phyloP scores from a whole-genome alignment of 805 yeast genomes.

The Saccharomycopsis malanga region DNA sequence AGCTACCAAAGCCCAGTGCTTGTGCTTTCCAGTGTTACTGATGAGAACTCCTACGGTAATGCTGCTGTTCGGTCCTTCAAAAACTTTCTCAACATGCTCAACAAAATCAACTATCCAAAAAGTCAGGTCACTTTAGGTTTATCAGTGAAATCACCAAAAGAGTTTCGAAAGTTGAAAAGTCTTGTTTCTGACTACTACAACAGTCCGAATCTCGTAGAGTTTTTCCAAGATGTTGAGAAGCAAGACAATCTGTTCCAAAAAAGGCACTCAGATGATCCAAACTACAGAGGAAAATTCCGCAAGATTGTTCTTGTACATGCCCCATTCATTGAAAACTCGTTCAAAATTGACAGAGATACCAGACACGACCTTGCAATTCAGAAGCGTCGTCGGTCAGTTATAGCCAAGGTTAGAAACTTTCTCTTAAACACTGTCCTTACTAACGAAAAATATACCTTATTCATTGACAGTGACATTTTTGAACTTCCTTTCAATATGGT shows the following conservation, averaged over 20 bases:
- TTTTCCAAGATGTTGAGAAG: neutral
- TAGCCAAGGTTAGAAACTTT: constrained; percentile 27
- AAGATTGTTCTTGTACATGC: constrained; percentile 30
- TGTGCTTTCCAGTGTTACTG: constrained; percentile 12
- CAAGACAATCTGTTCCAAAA: neutral
- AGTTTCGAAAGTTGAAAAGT: constrained; percentile 4
- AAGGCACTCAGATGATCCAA: neutral
- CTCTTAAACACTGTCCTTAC: constrained; percentile 23
- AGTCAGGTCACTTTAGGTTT: constrained; percentile 5
- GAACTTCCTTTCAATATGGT: constrained; percentile 26
- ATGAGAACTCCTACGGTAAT: constrained; percentile 14
- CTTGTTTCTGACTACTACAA: constrained; percentile 8
- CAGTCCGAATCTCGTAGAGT: neutral
- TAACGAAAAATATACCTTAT: constrained; percentile 28
- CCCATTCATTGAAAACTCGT: constrained; percentile 30
- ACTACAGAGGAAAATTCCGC: constrained; percentile 4
- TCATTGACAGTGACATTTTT: constrained; percentile 29
- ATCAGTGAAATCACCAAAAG: constrained; percentile 8
- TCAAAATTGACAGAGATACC: constrained; percentile 18
- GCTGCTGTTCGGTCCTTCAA: constrained; percentile 3
- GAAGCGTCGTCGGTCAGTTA: constrained; percentile 24
- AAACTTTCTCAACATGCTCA: constrained; percentile 9
- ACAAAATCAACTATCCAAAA: constrained; percentile 8
- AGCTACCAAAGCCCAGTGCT: constrained; percentile 10
- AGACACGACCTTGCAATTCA: constrained; percentile 24